These are phyloP conservation scores for Phellopilus nigrolimitatus DNA, from an alignment of 1,284 basidiomycete genomes.

Conservation along the genomic window DNA sequence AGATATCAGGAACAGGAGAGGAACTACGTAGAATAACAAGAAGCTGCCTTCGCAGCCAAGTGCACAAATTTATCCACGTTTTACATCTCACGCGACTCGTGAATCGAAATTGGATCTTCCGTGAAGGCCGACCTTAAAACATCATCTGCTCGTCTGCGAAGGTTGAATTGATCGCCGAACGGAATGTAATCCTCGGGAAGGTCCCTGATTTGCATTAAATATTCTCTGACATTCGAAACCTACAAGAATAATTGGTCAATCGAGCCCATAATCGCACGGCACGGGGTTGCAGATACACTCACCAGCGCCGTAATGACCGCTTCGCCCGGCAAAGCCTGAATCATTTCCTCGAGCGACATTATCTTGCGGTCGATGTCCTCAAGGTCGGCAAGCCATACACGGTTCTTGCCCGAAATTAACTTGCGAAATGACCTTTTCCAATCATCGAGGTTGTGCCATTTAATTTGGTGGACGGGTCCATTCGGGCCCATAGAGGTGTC, in stretches of 20 bases:
- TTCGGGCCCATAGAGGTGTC: neutral
- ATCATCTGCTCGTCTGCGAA: conserved; percentile 1
- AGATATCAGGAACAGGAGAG: too few species aligned
- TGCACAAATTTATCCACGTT: neutral
- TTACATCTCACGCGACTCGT: too few species aligned
- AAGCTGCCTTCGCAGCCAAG: too few species aligned
- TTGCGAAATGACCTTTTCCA: conserved; percentile 7
- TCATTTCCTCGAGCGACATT: conserved; percentile 1
- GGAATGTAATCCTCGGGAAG: conserved; percentile 13
- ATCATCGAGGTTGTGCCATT: conserved; percentile 3
- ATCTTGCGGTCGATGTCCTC: neutral
- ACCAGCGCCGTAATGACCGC: neutral
- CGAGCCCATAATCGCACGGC: neutral
- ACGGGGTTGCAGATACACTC: neutral
- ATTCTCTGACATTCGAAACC: conserved; percentile 4
- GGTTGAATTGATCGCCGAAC: conserved; percentile 3
- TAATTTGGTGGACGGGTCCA: neutral
- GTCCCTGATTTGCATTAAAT: conserved; percentile 5
- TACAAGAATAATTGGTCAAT: neutral
- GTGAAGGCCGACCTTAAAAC: neutral
- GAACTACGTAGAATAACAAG: too few species aligned
- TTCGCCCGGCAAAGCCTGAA: neutral
- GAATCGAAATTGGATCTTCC: too few species aligned
- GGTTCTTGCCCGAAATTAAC: conserved; percentile 8
- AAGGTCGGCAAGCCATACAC: neutral